phyloP scores from a whole-genome alignment of 345 rosid genomes.

The Hibiscus tridactylites region DNA sequence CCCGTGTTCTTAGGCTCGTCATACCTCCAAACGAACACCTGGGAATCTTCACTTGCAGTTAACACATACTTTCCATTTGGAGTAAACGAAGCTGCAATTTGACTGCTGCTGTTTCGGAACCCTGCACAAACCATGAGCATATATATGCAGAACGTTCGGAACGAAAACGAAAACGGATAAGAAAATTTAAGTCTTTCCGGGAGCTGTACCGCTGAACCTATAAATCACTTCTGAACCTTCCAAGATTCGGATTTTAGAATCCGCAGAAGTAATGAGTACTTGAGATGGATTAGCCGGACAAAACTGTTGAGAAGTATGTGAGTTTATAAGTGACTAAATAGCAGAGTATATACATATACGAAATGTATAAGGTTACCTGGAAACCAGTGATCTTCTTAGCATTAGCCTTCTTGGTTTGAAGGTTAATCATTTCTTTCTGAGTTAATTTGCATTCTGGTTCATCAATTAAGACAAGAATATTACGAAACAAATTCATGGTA shows the following conservation, averaged over 20 bases:
- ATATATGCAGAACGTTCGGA: neutral
- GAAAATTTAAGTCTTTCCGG: neutral
- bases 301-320: constrained; percentile 35
- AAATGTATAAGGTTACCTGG: constrained; percentile 39
- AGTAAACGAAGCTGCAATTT: constrained; percentile 79
- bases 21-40: constrained; percentile 73
- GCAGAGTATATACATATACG: too few species aligned
- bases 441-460: constrained; percentile 53
- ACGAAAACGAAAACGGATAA: neutral
- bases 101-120: constrained; percentile 71
- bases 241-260: constrained; percentile 70
- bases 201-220: constrained; percentile 58
- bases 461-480: neutral
- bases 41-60: constrained; percentile 81
- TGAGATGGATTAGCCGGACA: constrained; percentile 71
- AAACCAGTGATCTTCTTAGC: constrained; percentile 85
- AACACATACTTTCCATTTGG: constrained; percentile 59
- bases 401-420: constrained; percentile 52
- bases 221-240: constrained; percentile 59
- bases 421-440: constrained; percentile 39
- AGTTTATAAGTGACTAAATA: neutral
- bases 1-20: constrained; percentile 35
- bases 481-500: neutral
- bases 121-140: constrained; percentile 30
- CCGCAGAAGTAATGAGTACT: constrained; percentile 79